phyloP scores from a whole-genome alignment of 2,329 filamentous ascomycete species.

The Claviceps humidiphila region DNA sequence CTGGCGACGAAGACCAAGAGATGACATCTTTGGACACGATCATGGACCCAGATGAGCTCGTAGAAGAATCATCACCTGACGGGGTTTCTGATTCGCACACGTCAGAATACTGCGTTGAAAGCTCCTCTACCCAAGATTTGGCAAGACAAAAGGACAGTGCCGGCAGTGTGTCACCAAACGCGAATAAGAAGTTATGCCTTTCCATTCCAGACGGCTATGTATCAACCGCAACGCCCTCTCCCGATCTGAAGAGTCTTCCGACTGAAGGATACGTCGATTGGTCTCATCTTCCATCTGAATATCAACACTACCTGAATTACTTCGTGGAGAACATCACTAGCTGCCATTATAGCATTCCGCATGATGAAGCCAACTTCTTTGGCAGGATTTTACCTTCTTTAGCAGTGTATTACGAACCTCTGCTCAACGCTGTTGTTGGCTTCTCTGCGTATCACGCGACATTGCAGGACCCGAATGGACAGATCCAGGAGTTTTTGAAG shows the following conservation, averaged over 20 bases:
- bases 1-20: constrained; percentile 27
- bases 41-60: constrained; percentile 39
- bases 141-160: constrained; percentile 30
- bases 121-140: constrained; percentile 22
- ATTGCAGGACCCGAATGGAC: constrained; percentile 54
- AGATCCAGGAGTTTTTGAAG: constrained; percentile 67
- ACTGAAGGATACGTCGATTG: constrained; percentile 29
- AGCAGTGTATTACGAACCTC: constrained; percentile 60
- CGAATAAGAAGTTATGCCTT: constrained; percentile 36
- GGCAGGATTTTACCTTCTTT: constrained; percentile 55
- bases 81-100: constrained; percentile 10
- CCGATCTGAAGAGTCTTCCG: constrained; percentile 11
- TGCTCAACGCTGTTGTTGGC: constrained; percentile 75
- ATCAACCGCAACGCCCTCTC: constrained; percentile 16
- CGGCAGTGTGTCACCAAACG: constrained; percentile 39
- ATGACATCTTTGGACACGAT: constrained; percentile 36
- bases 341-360: constrained; percentile 70
- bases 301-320: constrained; percentile 68
- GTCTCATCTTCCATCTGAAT: constrained; percentile 50
- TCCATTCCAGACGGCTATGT: constrained; percentile 31
- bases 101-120: constrained; percentile 21
- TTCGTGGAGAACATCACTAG: constrained; percentile 65
- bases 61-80: constrained; percentile 12
- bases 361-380: constrained; percentile 61
- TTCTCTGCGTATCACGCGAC: constrained; percentile 83